phyloP scores from a whole-genome alignment of 257 asterid genomes.

The Solanum chilense region DNA sequence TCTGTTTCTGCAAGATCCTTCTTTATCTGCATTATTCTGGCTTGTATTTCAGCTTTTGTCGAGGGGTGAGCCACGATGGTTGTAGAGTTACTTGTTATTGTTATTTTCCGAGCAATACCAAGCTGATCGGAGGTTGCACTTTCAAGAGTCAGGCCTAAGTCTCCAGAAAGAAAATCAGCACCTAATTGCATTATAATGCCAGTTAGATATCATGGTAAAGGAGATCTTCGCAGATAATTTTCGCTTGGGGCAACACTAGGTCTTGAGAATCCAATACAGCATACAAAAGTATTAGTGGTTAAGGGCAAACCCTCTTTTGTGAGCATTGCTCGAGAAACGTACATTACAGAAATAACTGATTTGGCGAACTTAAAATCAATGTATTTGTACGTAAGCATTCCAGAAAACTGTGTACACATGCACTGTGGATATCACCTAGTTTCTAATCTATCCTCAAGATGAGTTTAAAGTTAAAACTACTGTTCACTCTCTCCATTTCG shows the following conservation, averaged over 20 bases:
- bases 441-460: not conserved
- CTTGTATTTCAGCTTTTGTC: slow-evolving; percentile 84
- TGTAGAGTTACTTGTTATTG: slow-evolving; percentile 51
- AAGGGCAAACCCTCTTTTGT: not conserved
- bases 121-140: slow-evolving; percentile 94
- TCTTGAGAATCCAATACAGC: not conserved
- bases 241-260: not conserved
- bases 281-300: not conserved
- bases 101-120: slow-evolving; percentile 81
- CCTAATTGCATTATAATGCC: slow-evolving; percentile 30
- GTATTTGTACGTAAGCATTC: not conserved
- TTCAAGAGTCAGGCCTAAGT: slow-evolving; percentile 68
- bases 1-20: slow-evolving; percentile 83
- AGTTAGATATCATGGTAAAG: not conserved
- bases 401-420: not conserved
- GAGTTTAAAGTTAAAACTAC: not conserved
- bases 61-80: slow-evolving; percentile 89
- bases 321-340: not conserved
- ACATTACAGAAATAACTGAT: not conserved
- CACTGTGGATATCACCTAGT: not conserved
- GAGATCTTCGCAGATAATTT: not conserved
- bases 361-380: not conserved
- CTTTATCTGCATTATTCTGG: slow-evolving; percentile 87
- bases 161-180: slow-evolving; percentile 94
- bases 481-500: not conserved